Conservation (phyloP, 495 filamentous ascomycete genomes). For the Staphylotrichum longicolle region DNA sequence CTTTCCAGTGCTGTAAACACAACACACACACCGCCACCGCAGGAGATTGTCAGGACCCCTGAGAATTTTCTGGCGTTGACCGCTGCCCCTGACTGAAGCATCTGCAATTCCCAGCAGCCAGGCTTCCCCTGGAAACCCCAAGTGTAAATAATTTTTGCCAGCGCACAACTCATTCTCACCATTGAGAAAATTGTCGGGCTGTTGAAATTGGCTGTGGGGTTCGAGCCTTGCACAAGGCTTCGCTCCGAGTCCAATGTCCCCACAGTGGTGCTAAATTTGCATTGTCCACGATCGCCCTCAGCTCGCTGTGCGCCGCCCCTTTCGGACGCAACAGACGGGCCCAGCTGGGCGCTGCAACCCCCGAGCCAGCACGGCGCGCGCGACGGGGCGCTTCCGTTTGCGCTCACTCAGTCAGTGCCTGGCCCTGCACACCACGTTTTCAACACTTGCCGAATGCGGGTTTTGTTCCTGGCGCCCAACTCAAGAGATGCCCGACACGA, state of each 20-base stretch:
- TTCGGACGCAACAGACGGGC: slow-evolving; percentile 19
- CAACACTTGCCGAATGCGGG: slow-evolving; percentile 11
- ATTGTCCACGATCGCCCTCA: slow-evolving; percentile 28
- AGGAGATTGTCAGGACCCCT: slow-evolving; percentile 13
- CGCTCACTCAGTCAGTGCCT: neutral
- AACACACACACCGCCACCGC: neutral
- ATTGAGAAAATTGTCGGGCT: slow-evolving; percentile 18
- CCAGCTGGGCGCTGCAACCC: slow-evolving; percentile 17
- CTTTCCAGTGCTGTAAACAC: neutral
- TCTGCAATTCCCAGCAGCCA: slow-evolving; percentile 1
- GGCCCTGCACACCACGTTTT: neutral
- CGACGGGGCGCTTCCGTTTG: slow-evolving; percentile 26
- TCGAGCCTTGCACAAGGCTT: slow-evolving; percentile 31
- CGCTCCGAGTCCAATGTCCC: slow-evolving; percentile 20
- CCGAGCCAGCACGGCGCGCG: slow-evolving; percentile 8
- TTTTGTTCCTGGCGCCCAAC: neutral
- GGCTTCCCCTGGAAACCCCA: slow-evolving; percentile 6
- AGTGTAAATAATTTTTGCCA: slow-evolving; percentile 14
- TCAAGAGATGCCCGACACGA: slow-evolving; percentile 6
- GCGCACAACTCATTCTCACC: slow-evolving; percentile 7
- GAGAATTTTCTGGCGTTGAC: neutral
- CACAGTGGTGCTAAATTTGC: slow-evolving; percentile 30
- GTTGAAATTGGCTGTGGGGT: slow-evolving; percentile 34
- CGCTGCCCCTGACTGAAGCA: slow-evolving; percentile 6
- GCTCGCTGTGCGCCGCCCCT: slow-evolving; percentile 27